Base-by-base conservation (phyloP, 139 green algal genomes). In the Prasinococcaceae sp. region DNA sequence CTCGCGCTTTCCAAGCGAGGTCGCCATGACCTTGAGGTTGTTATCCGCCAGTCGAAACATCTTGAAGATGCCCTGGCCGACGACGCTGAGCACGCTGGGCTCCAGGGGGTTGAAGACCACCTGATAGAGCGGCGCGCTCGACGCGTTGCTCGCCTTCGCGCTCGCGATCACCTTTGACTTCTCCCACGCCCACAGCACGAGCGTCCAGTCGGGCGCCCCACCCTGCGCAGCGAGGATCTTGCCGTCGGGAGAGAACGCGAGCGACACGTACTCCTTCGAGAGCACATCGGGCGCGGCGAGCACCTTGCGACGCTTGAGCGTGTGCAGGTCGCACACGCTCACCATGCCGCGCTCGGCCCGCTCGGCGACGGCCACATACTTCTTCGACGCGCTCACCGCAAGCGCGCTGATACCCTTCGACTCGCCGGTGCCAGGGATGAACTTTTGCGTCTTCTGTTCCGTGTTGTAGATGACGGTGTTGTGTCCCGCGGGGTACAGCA, bases 151-250 rank as follows among this genome's bases (percentile, higher is more conserved):
- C 14, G 61, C 67, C 24, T 58, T 68, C 25, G 77, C 64, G 28
- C 40, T 65, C 19, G 53, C 54, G 8, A 56, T 64, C 20, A 92
- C 53, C 52, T 93, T 93, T 57, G 58, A 65, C 63, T 90, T 90
- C 54, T 94, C 85, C 84, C 84, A 94, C 1, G 73, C 54, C 82
- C 82, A 94, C 25, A 93, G 53, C 37, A 83, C 65, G 27, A 93
- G 59, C 55, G 80, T 87, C 74, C 80, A 94, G n/a, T 93, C 84
- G 14, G 84, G 84, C 0, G 63, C 74, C 14, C 80, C 85, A 19
- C 75, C 78, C 53, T 92, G 85, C 2, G 76, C 77, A 17, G 79
- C 70, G 47, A 94, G 61, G 49, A 79, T 68, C 58, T 82, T 82
- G 6, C 75, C 78, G 51, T 94, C 85, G 27, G 73, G 65, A 48